Conservation (phyloP, 2,329 filamentous ascomycete species). For the Furcasterigmium furcatum region DNA sequence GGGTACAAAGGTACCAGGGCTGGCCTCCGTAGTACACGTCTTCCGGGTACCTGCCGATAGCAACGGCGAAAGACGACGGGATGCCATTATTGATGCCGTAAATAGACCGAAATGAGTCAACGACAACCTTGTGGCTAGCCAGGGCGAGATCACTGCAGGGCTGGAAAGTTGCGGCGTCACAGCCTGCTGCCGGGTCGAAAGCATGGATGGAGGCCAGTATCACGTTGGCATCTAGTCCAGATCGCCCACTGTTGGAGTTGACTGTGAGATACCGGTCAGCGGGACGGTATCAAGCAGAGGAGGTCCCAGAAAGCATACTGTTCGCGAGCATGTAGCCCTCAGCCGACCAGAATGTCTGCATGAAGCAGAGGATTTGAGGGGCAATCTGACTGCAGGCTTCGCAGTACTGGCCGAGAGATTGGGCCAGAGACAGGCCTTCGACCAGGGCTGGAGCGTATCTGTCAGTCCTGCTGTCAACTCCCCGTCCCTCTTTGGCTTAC, state of each 20-base stretch:
- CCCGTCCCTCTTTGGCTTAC: slow-evolving; percentile 28
- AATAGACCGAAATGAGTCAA: slow-evolving; percentile 69
- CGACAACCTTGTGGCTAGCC: slow-evolving; percentile 72
- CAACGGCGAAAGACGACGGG: slow-evolving; percentile 53
- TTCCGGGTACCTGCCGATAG: slow-evolving; percentile 66
- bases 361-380: slow-evolving; percentile 68
- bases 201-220: slow-evolving; percentile 63
- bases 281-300: too few species aligned
- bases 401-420: slow-evolving; percentile 56
- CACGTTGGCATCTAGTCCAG: slow-evolving; percentile 70
- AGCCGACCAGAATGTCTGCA: slow-evolving; percentile 70
- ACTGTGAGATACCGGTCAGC: slow-evolving; percentile 35
- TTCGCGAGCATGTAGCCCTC: slow-evolving; percentile 65
- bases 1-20: slow-evolving; percentile 76
- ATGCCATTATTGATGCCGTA: slow-evolving; percentile 70
- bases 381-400: slow-evolving; percentile 60
- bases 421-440: slow-evolving; percentile 65
- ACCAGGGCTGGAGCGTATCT: slow-evolving; percentile 42
- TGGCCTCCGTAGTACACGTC: slow-evolving; percentile 76
- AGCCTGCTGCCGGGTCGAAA: slow-evolving; percentile 65
- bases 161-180: slow-evolving; percentile 72
- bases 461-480: not conserved
- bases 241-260: slow-evolving; percentile 56
- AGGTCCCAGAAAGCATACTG: slow-evolving; percentile 35
- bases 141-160: slow-evolving; percentile 69